These are phyloP conservation scores for Madurella fahalii DNA, from an alignment of 2,329 filamentous ascomycete species.

Conservation along the genomic window DNA sequence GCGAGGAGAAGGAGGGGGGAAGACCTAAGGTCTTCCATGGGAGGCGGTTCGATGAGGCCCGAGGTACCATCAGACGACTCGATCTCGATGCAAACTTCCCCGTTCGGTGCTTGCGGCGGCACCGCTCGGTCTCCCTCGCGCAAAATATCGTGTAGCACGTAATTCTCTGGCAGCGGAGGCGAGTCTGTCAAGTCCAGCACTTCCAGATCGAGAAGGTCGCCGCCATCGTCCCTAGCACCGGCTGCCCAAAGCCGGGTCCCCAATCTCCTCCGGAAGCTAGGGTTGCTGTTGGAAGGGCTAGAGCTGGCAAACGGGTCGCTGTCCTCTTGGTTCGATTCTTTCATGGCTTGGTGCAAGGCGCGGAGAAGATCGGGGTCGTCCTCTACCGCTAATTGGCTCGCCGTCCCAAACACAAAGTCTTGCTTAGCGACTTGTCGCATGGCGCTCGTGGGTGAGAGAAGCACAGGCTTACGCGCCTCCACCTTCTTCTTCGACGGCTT, in stretches of 20 bases:
- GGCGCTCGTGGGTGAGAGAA: slow-evolving; percentile 68
- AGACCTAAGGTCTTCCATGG: too few species aligned
- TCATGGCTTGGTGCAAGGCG: slow-evolving; percentile 59
- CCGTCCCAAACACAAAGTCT: slow-evolving; percentile 80
- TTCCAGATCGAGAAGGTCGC: slow-evolving; percentile 60
- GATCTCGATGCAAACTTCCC: slow-evolving; percentile 13
- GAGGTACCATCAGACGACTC: slow-evolving; percentile 10
- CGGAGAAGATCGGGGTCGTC: slow-evolving; percentile 64
- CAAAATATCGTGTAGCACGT: background rate
- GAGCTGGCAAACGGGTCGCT: slow-evolving; percentile 37
- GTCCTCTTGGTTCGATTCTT: slow-evolving; percentile 49
- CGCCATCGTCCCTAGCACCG: slow-evolving; percentile 62
- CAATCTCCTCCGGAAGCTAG: slow-evolving; percentile 13
- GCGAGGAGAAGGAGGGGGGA: too few species aligned
- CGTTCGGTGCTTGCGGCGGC: background rate
- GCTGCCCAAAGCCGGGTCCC: slow-evolving; percentile 62
- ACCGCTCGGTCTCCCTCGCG: background rate
- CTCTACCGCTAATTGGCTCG: slow-evolving; percentile 72
- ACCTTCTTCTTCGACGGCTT: slow-evolving; percentile 36
- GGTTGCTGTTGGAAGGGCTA: slow-evolving; percentile 18
- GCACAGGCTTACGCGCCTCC: slow-evolving; percentile 39
- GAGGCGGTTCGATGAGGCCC: background rate
- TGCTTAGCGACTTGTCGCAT: slow-evolving; percentile 62
- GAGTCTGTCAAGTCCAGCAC: slow-evolving; percentile 56
- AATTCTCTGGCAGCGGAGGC: slow-evolving; percentile 28